phyloP scores from a whole-genome alignment of 371 early-diverging fungal species.

The Apophysomyces sp. region DNA sequence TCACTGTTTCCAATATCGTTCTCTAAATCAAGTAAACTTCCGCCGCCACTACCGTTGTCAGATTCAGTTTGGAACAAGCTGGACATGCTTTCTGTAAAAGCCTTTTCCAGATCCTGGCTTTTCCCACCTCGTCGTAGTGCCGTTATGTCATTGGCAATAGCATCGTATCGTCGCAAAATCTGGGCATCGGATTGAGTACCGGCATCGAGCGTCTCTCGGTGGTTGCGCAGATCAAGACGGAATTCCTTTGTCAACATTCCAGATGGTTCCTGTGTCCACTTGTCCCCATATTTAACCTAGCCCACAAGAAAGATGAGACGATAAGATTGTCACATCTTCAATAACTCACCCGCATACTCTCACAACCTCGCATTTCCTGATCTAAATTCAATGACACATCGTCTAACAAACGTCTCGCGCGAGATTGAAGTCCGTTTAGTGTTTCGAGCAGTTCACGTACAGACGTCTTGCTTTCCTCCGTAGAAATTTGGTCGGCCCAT shows the following conservation, averaged over 20 bases:
- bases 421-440: conserved; percentile 60
- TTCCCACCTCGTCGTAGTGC: conserved; percentile 59
- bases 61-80: conserved; percentile 14
- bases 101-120: conserved; percentile 58
- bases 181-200: conserved; percentile 75
- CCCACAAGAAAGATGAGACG: background rate
- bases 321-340: background rate
- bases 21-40: conserved; percentile 66
- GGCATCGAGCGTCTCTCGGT: conserved; percentile 77
- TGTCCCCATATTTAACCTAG: conserved; percentile 68
- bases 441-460: conserved; percentile 57
- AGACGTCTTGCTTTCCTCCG: conserved; percentile 39
- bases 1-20: conserved; percentile 38
- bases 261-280: conserved; percentile 87
- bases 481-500: conserved; percentile 62
- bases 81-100: conserved; percentile 61
- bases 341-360: conserved; percentile 65
- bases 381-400: conserved; percentile 67
- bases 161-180: conserved; percentile 57
- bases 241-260: conserved; percentile 68
- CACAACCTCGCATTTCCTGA: conserved; percentile 86
- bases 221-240: conserved; percentile 76
- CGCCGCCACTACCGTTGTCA: conserved; percentile 15
- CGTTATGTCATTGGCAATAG: conserved; percentile 52
- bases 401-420: conserved; percentile 63